phyloP scores from a whole-genome alignment of 2,329 filamentous ascomycete genomes.

The Colletotrichum tropicicola region DNA sequence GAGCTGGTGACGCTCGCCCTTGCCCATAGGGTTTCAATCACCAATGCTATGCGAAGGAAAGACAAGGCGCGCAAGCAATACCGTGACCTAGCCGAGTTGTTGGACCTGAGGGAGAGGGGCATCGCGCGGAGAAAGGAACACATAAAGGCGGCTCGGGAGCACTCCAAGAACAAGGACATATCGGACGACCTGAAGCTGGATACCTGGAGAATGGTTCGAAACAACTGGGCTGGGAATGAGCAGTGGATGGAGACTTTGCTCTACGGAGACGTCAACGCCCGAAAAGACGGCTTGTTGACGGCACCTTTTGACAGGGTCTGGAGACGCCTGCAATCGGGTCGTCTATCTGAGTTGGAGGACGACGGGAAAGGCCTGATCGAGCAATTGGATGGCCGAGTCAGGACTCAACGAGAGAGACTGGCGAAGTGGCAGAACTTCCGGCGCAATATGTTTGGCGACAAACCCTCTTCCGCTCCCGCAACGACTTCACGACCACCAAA shows the following conservation, averaged over 20 bases:
- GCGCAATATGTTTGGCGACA: slow-evolving; percentile 51
- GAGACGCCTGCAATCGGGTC: slow-evolving; percentile 69
- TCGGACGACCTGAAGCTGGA: slow-evolving; percentile 54
- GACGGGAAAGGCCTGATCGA: slow-evolving; percentile 66
- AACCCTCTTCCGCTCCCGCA: slow-evolving; percentile 33
- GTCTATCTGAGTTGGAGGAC: slow-evolving; percentile 64
- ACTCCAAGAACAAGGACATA: slow-evolving; percentile 35
- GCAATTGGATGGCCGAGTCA: slow-evolving; percentile 75
- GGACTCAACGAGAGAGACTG: slow-evolving; percentile 73
- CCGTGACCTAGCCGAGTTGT: slow-evolving; percentile 68
- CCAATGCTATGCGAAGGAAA: slow-evolving; percentile 66
- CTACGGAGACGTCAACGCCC: slow-evolving; percentile 67
- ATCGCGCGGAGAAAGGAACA: slow-evolving; percentile 64
- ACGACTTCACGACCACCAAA: slow-evolving; percentile 35
- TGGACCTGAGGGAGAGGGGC: slow-evolving; percentile 70
- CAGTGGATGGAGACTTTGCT: slow-evolving; percentile 78
- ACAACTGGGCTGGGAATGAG: slow-evolving; percentile 82
- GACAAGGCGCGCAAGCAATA: slow-evolving; percentile 67
- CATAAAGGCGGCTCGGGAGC: slow-evolving; percentile 41
- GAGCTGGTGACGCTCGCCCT: slow-evolving; percentile 74
- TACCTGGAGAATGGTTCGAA: slow-evolving; percentile 68
- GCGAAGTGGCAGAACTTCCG: slow-evolving; percentile 79
- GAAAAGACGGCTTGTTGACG: slow-evolving; percentile 70
- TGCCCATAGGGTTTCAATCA: slow-evolving; percentile 75
- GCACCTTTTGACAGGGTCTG: slow-evolving; percentile 77